Evolutionary conservation across 306 rosid species (phyloP).

Genomic region (Lotus japonicus): DNA sequence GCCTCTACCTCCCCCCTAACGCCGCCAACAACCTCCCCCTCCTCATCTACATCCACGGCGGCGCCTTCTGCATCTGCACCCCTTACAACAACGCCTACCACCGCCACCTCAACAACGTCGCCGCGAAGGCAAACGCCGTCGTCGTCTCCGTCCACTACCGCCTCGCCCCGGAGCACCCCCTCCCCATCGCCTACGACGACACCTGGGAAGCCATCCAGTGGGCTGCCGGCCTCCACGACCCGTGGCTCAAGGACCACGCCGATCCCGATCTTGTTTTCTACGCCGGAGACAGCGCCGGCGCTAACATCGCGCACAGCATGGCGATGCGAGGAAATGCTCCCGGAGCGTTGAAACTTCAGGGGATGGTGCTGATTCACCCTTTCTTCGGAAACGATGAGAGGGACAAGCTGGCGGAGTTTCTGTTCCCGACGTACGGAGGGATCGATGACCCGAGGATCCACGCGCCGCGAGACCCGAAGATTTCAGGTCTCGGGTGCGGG

Average conservation of each 20-base stretch:
- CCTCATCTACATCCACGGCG: constrained; percentile 63
- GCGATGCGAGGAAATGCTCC: constrained; percentile 16
- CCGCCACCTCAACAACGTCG: constrained; percentile 27
- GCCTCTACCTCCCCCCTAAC: constrained; percentile 50
- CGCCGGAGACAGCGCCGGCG: constrained; percentile 74
- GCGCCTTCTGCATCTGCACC: constrained; percentile 45
- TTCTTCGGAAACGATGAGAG: constrained; percentile 31
- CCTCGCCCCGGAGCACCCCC: constrained; percentile 51
- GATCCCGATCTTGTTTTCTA: constrained; percentile 28
- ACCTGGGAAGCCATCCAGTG: constrained; percentile 45
- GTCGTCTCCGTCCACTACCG: constrained; percentile 47
- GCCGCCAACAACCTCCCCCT: constrained; percentile 39
- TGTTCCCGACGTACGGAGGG: constrained; percentile 29
- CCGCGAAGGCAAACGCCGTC: constrained; percentile 32
- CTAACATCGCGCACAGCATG: constrained; percentile 36
- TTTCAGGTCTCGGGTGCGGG: constrained; percentile 23
- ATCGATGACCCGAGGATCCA: constrained; percentile 28
- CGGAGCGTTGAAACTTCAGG: background rate
- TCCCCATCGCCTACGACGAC: constrained; percentile 52
- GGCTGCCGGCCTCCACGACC: constrained; percentile 19
- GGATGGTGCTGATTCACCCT: constrained; percentile 48
- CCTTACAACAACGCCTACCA: constrained; percentile 39
- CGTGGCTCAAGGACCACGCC: constrained; percentile 42
- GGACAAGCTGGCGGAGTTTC: background rate
- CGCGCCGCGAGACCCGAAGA: constrained; percentile 27